phyloP scores from a whole-genome alignment of 305 asterid species.

The Solanum hybrid region DNA sequence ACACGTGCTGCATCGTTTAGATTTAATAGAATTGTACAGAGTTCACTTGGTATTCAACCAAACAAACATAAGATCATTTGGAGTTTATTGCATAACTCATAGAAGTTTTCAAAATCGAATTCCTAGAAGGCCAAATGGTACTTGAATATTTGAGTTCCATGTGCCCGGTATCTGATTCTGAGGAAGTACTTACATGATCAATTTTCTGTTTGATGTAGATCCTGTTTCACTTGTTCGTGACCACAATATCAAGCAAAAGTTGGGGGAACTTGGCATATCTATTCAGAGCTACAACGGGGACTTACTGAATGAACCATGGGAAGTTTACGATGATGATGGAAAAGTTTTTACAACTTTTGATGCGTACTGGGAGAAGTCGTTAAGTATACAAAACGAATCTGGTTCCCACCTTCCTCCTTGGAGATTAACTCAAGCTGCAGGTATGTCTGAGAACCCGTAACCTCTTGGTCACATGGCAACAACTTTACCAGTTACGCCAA shows the following conservation, averaged over 20 bases:
- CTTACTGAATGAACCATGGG: conserved; percentile 84
- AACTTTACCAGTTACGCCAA: not conserved
- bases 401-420: conserved; percentile 67
- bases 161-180: not conserved
- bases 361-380: conserved; percentile 66
- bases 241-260: conserved; percentile 61
- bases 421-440: conserved; percentile 42
- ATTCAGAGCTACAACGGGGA: conserved; percentile 76
- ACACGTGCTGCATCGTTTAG: not conserved
- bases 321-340: conserved; percentile 54
- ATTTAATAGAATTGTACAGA: not conserved
- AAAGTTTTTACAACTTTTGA: conserved; percentile 50
- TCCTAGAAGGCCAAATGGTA: not conserved
- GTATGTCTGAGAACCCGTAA: conserved; percentile 18
- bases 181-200: not conserved
- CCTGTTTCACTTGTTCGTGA: conserved; percentile 86
- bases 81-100: not conserved
- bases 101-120: not conserved
- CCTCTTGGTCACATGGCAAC: not conserved
- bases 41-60: not conserved
- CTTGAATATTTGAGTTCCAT: not conserved
- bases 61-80: not conserved
- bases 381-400: conserved; percentile 43
- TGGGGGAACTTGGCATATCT: conserved; percentile 51
- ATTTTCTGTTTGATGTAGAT: conserved; percentile 27